Evolutionary conservation across 768 basidiomycete species (phyloP).

Genomic region (Amanita pseudoporphyria): DNA sequence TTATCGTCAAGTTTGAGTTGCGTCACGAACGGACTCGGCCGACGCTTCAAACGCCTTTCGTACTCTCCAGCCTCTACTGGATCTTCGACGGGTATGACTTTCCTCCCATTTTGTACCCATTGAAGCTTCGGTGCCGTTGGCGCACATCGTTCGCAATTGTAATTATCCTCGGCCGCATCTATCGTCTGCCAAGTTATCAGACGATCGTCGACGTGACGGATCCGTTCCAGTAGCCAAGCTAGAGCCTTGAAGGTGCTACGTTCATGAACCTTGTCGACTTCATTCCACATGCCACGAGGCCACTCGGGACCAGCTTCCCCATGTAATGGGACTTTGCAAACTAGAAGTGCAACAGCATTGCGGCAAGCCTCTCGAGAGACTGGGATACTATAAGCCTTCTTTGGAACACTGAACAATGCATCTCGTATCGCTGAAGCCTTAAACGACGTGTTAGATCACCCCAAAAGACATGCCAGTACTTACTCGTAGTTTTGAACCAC

Average conservation of each 20-base stretch:
- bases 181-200: constrained; percentile 61
- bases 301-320: constrained; percentile 71
- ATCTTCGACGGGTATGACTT: constrained; percentile 69
- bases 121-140: constrained; percentile 66
- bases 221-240: constrained; percentile 82
- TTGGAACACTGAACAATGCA: constrained; percentile 62
- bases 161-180: constrained; percentile 31
- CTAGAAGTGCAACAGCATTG: constrained; percentile 69
- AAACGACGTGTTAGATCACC: constrained; percentile 4
- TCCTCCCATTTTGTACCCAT: constrained; percentile 60
- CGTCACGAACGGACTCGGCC: constrained; percentile 81
- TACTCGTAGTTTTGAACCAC: constrained; percentile 46
- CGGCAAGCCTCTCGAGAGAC: constrained; percentile 55
- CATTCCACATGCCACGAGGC: constrained; percentile 63
- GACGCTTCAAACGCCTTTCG: constrained; percentile 78
- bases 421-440: constrained; percentile 45
- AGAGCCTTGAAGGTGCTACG: constrained; percentile 70
- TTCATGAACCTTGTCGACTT: constrained; percentile 83
- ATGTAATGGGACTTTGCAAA: constrained; percentile 64
- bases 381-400: constrained; percentile 36
- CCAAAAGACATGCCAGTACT: constrained; percentile 11
- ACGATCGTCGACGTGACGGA: constrained; percentile 62
- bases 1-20: constrained; percentile 62
- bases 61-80: constrained; percentile 81
- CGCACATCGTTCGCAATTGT: constrained; percentile 72